Base-by-base conservation (phyloP, 176 grass and related monocot genomes). In the Ananas comosus region DNA sequence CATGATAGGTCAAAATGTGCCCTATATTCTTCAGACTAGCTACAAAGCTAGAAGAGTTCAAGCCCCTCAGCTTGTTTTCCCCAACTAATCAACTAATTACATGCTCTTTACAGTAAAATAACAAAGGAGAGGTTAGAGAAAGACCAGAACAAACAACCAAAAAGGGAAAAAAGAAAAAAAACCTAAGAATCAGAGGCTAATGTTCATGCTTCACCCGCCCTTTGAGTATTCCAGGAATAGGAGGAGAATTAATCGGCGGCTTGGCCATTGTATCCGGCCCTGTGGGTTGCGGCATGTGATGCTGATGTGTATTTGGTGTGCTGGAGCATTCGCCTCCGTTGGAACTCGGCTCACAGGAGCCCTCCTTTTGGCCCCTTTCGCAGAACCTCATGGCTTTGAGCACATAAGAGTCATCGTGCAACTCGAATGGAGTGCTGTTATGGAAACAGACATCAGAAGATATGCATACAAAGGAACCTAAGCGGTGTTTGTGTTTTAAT, bases 171-270 rank as follows among this genome's bases (percentile, higher is more conserved):
- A 42, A 6, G 33, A 42, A 7, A 0, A 7, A 13, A 71, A 56
- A 58, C 53, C 63, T 51, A 17, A 25, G n/a, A n/a, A 48, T 72
- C 48, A 48, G 68, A 59, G 73, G 23, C 59, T 88, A 92, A 48
- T 99, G 87, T 72, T 99, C 95, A 23, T 94, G 85, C 85, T 99
- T 99, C 50, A 91, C 70, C 9, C 90, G 87, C 13, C 90, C 87
- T 77, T 94, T 99, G 73, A 99, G 58, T 58, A 99, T 99, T 79
- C 90, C 87, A 75, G 95, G 95, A 80, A 94, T 85, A 59, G 95
- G 80, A 4, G 85, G 85, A 53, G 95, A 88, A 42, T 42, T 42
- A 9, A 72, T 84, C 51, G 85, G 78, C 22, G 86, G 70, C 69
- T 67, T 91, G 70, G 50, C 64, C 12, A 80, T 77, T 48, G 87